Percentiles rank a stretch among this genome's conserved stretches.
Conservation (phyloP, 345 rosid species). For the Erodium maritimum region DNA sequence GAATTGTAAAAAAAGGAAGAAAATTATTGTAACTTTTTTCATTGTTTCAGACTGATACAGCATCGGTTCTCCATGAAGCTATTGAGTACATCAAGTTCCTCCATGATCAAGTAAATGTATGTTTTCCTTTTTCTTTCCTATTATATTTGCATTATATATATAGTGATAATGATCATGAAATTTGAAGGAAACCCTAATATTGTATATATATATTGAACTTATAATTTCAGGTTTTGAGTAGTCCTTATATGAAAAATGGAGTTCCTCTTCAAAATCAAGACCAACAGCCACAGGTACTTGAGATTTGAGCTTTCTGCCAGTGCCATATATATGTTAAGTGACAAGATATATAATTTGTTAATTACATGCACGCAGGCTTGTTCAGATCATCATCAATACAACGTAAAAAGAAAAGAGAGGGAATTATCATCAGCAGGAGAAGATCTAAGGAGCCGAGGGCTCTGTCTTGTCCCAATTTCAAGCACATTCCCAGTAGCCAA, state of each 20-base stretch:
- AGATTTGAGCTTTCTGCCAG: not conserved
- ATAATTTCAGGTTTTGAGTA: slow-evolving; percentile 38
- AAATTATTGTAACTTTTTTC: not conserved
- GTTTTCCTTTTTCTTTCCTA: slow-evolving; percentile 8
- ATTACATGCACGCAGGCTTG: not conserved
- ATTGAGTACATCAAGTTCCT: slow-evolving; percentile 69
- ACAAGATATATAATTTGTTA: too few species aligned
- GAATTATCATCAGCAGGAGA: too few species aligned
- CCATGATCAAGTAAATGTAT: slow-evolving; percentile 66
- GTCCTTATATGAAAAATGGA: slow-evolving; percentile 48
- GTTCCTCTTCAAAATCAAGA: slow-evolving; percentile 44
- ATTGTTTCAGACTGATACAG: slow-evolving; percentile 77
- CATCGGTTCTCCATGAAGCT: slow-evolving; percentile 90
- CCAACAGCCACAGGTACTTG: slow-evolving; percentile 14
- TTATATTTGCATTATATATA: too few species aligned
- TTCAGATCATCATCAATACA: too few species aligned
- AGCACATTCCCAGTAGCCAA: slow-evolving; percentile 57
- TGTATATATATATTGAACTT: too few species aligned
- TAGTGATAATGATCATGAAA: too few species aligned
- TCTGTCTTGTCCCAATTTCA: slow-evolving; percentile 70
- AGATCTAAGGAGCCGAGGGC: slow-evolving; percentile 67
- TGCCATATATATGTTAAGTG: too few species aligned
- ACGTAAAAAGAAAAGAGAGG: too few species aligned
- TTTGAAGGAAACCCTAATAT: too few species aligned
- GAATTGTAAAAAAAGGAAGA: too few species aligned